A percentile compares a stretch with the other conserved stretches of the same genome.
Conservation (phyloP, 148 eudicot genomes). For the Rhododendron simsii region DNA sequence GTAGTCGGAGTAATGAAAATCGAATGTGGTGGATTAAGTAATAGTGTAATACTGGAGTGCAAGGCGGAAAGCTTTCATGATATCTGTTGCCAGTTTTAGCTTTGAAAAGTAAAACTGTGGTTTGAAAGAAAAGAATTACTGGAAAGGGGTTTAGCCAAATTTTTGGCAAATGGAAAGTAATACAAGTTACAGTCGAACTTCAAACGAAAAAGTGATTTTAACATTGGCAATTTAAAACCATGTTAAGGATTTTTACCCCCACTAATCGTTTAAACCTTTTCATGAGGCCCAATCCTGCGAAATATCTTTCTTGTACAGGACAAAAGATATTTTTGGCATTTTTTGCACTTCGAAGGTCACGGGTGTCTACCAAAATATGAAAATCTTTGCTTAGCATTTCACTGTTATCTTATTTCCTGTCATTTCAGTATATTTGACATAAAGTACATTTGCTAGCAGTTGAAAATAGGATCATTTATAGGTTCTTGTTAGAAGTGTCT, state of each 20-base stretch:
- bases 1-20: background rate
- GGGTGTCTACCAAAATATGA: background rate
- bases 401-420: background rate
- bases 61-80: background rate
- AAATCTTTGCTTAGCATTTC: background rate
- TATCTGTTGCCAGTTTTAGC: background rate
- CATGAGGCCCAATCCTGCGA: background rate
- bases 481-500: background rate
- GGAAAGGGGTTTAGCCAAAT: background rate
- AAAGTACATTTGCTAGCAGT: background rate
- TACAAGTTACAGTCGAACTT: background rate
- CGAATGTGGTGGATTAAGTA: background rate
- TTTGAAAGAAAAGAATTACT: background rate
- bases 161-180: background rate
- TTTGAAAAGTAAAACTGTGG: background rate
- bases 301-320: background rate
- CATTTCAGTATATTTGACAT: background rate
- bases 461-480: background rate
- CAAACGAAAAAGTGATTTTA: background rate
- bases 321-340: background rate
- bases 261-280: background rate
- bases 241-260: background rate
- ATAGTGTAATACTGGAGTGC: background rate
- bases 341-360: background rate
- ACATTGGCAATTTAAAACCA: background rate